Conservation (phyloP, 2,329 filamentous ascomycete species). For the Diaporthe sp. region DNA sequence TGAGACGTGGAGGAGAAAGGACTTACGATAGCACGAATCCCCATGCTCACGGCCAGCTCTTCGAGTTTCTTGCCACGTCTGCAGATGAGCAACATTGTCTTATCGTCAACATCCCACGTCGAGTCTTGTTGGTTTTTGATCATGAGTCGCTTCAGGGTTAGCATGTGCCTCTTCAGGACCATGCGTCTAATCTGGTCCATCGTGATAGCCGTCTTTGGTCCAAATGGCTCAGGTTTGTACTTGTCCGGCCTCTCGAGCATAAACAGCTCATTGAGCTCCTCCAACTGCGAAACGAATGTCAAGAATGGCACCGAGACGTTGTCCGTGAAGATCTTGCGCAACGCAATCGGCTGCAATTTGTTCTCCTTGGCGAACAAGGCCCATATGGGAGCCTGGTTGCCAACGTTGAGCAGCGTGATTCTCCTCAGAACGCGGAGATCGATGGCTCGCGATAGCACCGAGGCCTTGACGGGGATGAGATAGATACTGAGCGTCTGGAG, state of each 20-base stretch:
- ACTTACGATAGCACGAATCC: slow-evolving; percentile 68
- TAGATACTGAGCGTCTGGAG: slow-evolving; percentile 69
- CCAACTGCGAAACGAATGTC: slow-evolving; percentile 65
- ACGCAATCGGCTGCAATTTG: slow-evolving; percentile 61
- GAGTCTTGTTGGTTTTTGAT: slow-evolving; percentile 69
- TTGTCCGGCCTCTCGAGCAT: slow-evolving; percentile 68
- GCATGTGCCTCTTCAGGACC: slow-evolving; percentile 71
- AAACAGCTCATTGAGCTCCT: slow-evolving; percentile 70
- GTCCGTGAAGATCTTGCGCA: slow-evolving; percentile 74
- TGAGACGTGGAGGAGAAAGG: background rate
- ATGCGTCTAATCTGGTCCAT: slow-evolving; percentile 72
- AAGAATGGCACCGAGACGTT: slow-evolving; percentile 71
- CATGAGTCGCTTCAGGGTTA: slow-evolving; percentile 68
- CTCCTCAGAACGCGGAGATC: slow-evolving; percentile 69
- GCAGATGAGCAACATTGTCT: slow-evolving; percentile 68
- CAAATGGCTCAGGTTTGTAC: slow-evolving; percentile 67
- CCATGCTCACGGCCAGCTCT: slow-evolving; percentile 70
- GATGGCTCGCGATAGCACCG: slow-evolving; percentile 68
- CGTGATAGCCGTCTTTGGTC: slow-evolving; percentile 62
- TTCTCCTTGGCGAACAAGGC: slow-evolving; percentile 68
- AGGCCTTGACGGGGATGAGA: slow-evolving; percentile 72
- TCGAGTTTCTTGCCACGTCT: slow-evolving; percentile 62
- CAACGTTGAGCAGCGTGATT: slow-evolving; percentile 75
- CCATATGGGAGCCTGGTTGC: slow-evolving; percentile 74
- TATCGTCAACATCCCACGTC: slow-evolving; percentile 71